Conservation (phyloP, 129 eudicot species). For the Helianthus tuberosus region DNA sequence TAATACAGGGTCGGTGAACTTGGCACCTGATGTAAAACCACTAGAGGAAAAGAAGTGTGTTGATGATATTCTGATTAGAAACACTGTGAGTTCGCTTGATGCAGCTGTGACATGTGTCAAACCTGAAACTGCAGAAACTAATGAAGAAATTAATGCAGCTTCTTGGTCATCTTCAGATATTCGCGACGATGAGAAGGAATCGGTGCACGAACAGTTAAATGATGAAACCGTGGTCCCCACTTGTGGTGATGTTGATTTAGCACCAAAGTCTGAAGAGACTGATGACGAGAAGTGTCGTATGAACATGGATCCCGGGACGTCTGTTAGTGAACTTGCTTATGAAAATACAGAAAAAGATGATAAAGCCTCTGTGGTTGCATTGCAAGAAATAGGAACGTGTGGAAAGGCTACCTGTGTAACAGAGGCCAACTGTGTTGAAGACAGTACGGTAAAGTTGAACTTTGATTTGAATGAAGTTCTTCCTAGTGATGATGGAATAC, state of each 20-base stretch:
- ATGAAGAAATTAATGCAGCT: neutral
- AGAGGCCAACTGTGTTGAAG: constrained; percentile 29
- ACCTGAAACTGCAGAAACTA: constrained; percentile 3
- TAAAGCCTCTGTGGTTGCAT: constrained; percentile 15
- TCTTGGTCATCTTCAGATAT: constrained; percentile 48
- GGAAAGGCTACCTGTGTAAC: constrained; percentile 24
- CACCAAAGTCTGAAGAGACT: constrained; percentile 25
- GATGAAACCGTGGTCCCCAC: constrained; percentile 5
- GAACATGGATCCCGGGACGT: constrained; percentile 21
- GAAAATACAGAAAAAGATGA: constrained; percentile 32
- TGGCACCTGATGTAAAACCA: neutral
- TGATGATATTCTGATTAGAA: constrained; percentile 18
- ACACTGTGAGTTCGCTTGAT: constrained; percentile 14
- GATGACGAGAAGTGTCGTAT: constrained; percentile 8
- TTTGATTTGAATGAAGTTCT: constrained; percentile 76
- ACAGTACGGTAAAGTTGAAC: constrained; percentile 43
- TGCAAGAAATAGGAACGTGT: constrained; percentile 24
- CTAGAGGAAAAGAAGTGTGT: constrained; percentile 24
- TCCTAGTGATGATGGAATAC: constrained; percentile 34
- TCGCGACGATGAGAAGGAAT: constrained; percentile 26
- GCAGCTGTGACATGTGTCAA: constrained; percentile 36
- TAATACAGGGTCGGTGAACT: too few species aligned
- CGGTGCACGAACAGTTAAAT: constrained; percentile 14
- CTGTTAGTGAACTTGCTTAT: constrained; percentile 20
- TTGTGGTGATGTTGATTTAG: constrained; percentile 24